phyloP scores from a whole-genome alignment of 2,329 filamentous ascomycete genomes.

The Penicillium sp. region DNA sequence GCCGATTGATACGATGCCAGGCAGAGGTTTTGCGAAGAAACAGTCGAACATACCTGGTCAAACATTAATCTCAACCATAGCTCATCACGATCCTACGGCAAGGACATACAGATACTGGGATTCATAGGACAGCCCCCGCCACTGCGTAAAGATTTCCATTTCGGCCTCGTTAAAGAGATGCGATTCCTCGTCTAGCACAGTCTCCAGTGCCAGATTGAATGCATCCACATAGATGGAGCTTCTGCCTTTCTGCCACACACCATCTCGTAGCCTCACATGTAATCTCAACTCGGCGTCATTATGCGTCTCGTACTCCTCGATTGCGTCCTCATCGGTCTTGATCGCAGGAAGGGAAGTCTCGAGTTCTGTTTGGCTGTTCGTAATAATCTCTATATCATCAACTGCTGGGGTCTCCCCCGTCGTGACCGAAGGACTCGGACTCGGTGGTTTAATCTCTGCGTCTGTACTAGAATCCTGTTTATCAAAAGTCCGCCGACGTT shows the following conservation, averaged over 20 bases:
- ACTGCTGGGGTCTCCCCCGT: conserved; percentile 28
- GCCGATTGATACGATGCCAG: conserved; percentile 78
- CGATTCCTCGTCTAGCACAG: conserved; percentile 81
- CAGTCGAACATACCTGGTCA: conserved; percentile 74
- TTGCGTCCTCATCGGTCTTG: conserved; percentile 66
- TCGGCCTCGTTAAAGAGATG: conserved; percentile 85
- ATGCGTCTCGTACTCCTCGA: conserved; percentile 74
- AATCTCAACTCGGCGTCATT: conserved; percentile 41
- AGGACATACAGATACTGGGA: conserved; percentile 77
- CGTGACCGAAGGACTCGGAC: conserved; percentile 37
- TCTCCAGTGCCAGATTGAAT: conserved; percentile 88
- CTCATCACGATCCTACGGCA: not conserved
- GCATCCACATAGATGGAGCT: conserved; percentile 96
- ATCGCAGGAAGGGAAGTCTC: conserved; percentile 70
- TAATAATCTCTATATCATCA: conserved; percentile 30
- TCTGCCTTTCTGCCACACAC: conserved; percentile 69
- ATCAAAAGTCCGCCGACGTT: conserved; percentile 32
- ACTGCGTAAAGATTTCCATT: conserved; percentile 70
- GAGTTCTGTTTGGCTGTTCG: conserved; percentile 59
- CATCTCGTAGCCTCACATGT: conserved; percentile 54
- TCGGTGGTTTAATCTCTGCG: conserved; percentile 8
- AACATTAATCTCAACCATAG: not conserved
- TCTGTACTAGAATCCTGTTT: not conserved
- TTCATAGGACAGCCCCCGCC: conserved; percentile 74
- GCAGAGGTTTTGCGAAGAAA: conserved; percentile 88